Base-by-base conservation (phyloP, 116 monocot species). In the Iris pallida region DNA sequence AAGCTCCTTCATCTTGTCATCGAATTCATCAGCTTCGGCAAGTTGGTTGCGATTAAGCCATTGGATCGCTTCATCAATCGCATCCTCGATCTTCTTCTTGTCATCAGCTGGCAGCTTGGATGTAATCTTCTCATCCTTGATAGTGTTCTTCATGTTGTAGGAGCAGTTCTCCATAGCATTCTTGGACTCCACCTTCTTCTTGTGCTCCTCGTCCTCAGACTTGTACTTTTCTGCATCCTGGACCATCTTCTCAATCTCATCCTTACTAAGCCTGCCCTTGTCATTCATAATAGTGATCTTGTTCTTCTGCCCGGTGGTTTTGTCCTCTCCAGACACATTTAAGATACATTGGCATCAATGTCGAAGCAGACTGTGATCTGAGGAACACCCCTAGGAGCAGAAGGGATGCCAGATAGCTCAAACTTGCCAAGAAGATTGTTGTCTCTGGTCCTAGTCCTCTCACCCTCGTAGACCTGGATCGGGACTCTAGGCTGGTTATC, bases 121-220 rank as follows among this genome's bases (percentile, higher is more conserved):
- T n/a, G n/a, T n/a, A n/a, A n/a, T n/a, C n/a, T n/a, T n/a, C n/a
- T n/a, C n/a, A n/a, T n/a, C n/a, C n/a, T n/a, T n/a, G n/a, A n/a
- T n/a, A n/a, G n/a, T n/a, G n/a, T n/a, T n/a, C n/a, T n/a, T n/a
- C n/a, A n/a, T n/a, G n/a, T n/a, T n/a, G n/a, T n/a, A n/a, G n/a
- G n/a, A n/a, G 17, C 84, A 88, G 44, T 88, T 83, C 83, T 88
- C 88, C 41, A 84, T 64, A 0, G 81, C 42, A 46, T 82, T 86
- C 73, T 82, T 86, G 0, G 79, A 61, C 54, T 86, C 85, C 54
- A 81, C 81, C 59, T 78, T 86, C 75, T 86, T 86, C 75, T 76
- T 86, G 70, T 70, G 73, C 57, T 85, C 73, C 60, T 80, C 77
- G 41, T 83, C 83, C 57, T 84, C 72, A 0, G 65, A 68, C 72